phyloP scores from a whole-genome alignment of 371 early-diverging fungal genomes.

The Mortierella polycephala region DNA sequence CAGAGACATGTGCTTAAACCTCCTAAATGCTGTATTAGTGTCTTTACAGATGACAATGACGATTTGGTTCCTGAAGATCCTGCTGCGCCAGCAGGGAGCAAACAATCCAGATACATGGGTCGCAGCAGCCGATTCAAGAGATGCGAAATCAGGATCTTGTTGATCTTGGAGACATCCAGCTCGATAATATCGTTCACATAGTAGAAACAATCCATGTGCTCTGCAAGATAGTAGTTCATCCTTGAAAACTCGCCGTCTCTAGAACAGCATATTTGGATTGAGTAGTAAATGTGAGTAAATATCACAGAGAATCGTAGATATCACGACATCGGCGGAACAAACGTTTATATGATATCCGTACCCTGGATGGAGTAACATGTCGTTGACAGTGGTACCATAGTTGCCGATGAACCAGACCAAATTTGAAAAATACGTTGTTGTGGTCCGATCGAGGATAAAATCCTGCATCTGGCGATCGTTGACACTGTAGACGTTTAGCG shows the following conservation, averaged over 20 bases:
- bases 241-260: slow-evolving; percentile 40
- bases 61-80: slow-evolving; percentile 5
- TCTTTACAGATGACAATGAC: slow-evolving; percentile 6
- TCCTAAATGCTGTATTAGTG: neutral
- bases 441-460: slow-evolving; percentile 53
- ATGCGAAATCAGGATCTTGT: slow-evolving; percentile 50
- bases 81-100: slow-evolving; percentile 10
- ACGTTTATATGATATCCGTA: slow-evolving; percentile 3
- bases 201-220: slow-evolving; percentile 66
- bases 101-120: slow-evolving; percentile 54
- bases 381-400: slow-evolving; percentile 51
- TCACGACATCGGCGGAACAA: slow-evolving; percentile 6
- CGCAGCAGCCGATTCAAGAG: slow-evolving; percentile 49
- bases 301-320: neutral
- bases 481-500: slow-evolving; percentile 64
- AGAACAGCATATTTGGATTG: neutral
- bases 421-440: slow-evolving; percentile 55
- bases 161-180: slow-evolving; percentile 60
- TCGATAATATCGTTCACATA: slow-evolving; percentile 66
- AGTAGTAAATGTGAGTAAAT: too few species aligned
- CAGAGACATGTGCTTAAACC: too few species aligned
- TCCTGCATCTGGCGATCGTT: slow-evolving; percentile 49
- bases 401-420: slow-evolving; percentile 56
- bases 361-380: slow-evolving; percentile 43
- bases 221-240: slow-evolving; percentile 62